phyloP scores from a whole-genome alignment of 2,329 filamentous ascomycete species.

The Neospermospora avenae region DNA sequence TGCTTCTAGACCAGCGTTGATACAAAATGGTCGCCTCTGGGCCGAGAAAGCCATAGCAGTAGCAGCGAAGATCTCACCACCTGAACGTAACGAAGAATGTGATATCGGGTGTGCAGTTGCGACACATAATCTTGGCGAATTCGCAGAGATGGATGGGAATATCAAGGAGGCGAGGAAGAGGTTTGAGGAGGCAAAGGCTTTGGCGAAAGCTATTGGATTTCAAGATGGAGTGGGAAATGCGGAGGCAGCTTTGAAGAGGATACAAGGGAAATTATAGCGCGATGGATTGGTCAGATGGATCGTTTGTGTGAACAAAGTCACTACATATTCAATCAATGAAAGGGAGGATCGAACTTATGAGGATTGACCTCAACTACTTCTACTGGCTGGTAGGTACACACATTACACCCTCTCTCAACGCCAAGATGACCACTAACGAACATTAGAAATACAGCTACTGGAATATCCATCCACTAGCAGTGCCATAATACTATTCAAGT shows the following conservation, averaged over 20 bases:
- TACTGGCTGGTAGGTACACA: background rate
- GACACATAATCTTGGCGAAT: slow-evolving; percentile 82
- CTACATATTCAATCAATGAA: background rate
- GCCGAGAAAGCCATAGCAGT: slow-evolving; percentile 71
- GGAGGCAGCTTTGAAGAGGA: slow-evolving; percentile 45
- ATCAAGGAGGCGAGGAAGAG: slow-evolving; percentile 60
- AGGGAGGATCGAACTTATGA: background rate
- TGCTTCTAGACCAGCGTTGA: slow-evolving; percentile 56
- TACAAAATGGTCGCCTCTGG: slow-evolving; percentile 74
- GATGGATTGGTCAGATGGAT: background rate
- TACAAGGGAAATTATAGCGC: background rate
- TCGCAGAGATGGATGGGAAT: slow-evolving; percentile 72
- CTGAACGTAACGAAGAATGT: slow-evolving; percentile 72
- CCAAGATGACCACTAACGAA: no score
- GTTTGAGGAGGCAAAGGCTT: slow-evolving; percentile 64
- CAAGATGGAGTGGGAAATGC: slow-evolving; percentile 50
- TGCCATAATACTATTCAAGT: no score
- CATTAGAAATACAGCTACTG: no score
- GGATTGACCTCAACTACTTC: background rate
- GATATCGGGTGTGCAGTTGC: slow-evolving; percentile 80
- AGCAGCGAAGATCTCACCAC: slow-evolving; percentile 60
- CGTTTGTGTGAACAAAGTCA: background rate
- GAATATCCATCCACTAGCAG: no score
- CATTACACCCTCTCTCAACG: no score
- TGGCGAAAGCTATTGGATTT: slow-evolving; percentile 55